These are phyloP conservation scores for Fusarium setosum DNA, from an alignment of 2,329 filamentous ascomycete species.

Conservation along the genomic window DNA sequence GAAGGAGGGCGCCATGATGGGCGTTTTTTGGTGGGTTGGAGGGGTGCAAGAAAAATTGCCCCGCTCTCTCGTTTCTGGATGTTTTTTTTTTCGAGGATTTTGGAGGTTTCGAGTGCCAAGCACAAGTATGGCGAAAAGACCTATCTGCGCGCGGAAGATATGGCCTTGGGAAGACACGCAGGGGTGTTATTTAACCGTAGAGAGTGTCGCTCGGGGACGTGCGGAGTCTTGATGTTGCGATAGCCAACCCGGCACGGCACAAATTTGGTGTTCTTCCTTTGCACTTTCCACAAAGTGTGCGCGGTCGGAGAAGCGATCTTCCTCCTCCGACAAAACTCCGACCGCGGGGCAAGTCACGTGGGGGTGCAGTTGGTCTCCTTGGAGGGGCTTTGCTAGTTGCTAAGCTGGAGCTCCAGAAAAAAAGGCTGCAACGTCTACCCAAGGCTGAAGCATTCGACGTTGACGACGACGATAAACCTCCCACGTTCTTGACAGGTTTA, in stretches of 20 bases:
- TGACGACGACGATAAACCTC: constrained; percentile 39
- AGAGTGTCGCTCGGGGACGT: constrained; percentile 40
- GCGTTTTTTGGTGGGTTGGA: constrained; percentile 45
- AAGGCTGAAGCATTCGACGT: constrained; percentile 45
- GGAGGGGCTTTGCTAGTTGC: constrained; percentile 40
- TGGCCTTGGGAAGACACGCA: constrained; percentile 35
- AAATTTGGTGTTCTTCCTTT: constrained; percentile 54
- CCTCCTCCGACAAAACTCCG: constrained; percentile 45
- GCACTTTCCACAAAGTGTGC: constrained; percentile 52
- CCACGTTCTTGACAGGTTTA: constrained; percentile 36
- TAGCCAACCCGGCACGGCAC: constrained; percentile 43
- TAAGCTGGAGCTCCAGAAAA: constrained; percentile 44
- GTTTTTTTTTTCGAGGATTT: constrained; percentile 33
- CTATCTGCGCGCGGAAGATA: constrained; percentile 36
- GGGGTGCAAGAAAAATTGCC: constrained; percentile 51
- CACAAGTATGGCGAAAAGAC: constrained; percentile 28
- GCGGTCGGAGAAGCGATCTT: constrained; percentile 54
- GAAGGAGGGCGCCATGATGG: constrained; percentile 89
- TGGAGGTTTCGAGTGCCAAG: constrained; percentile 29
- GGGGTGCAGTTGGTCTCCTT: constrained; percentile 23
- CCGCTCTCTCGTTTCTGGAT: constrained; percentile 46
- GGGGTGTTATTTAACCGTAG: constrained; percentile 36
- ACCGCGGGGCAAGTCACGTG: constrained; percentile 58
- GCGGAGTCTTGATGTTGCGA: constrained; percentile 43
- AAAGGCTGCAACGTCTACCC: constrained; percentile 44